Evolutionary conservation across 805 yeast genomes (phyloP).

Genomic region (Candida ortonii): DNA sequence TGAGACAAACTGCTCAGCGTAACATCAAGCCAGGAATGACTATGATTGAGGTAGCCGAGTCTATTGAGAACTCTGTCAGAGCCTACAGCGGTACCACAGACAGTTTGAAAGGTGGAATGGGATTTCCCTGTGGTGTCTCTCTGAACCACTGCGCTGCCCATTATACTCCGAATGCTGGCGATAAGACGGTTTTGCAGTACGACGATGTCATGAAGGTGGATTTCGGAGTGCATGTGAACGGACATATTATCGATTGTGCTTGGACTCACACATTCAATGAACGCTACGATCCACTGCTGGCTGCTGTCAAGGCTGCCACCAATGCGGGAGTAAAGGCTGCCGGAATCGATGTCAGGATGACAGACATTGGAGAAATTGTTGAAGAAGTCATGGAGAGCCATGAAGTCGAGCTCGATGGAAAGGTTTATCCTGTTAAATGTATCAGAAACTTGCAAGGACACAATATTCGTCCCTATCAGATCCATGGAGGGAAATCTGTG

Average conservation of each 20-base stretch:
- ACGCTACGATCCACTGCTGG: conserved; percentile 72
- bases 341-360: conserved; percentile 92
- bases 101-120: conserved; percentile 78
- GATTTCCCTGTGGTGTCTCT: conserved; percentile 97
- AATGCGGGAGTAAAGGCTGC: conserved; percentile 89
- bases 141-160: conserved; percentile 95
- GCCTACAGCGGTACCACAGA: conserved; percentile 59
- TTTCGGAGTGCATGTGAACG: conserved; percentile 94
- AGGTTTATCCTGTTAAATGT: conserved; percentile 78
- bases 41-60: conserved; percentile 84
- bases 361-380: conserved; percentile 93
- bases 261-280: conserved; percentile 87
- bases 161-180: conserved; percentile 96
- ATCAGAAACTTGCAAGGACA: conserved; percentile 95
- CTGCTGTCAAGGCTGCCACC: conserved; percentile 91
- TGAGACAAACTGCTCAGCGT: conserved; percentile 72
- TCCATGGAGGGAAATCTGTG: conserved; percentile 94
- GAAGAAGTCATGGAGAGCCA: conserved; percentile 97
- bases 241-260: conserved; percentile 91
- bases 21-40: conserved; percentile 87
- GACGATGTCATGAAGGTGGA: conserved; percentile 97
- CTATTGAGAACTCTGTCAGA: conserved; percentile 82
- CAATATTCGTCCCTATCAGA: conserved; percentile 75
- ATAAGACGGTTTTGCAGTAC: conserved; percentile 70
- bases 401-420: conserved; percentile 88